Evolutionary conservation across 768 basidiomycete species (phyloP), one percentile per base, ranked within the genome.

Genomic region (Coprinopsis sp.): DNA sequence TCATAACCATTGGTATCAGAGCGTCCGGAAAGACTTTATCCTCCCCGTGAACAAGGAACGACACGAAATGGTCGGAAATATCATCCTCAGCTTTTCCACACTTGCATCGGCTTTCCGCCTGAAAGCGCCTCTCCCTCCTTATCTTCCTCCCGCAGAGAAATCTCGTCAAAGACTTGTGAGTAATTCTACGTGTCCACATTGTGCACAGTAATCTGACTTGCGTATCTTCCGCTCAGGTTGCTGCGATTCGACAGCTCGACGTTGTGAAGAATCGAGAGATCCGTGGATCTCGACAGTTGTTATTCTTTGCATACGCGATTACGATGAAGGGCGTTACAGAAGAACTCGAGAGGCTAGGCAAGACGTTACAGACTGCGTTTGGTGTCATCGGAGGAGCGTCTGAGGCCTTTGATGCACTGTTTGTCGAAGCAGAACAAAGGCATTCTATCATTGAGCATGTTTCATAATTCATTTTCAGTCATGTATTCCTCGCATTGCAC

Each of bases 51-150:
- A 88, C 58, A 77, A 69, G 58, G 86, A 96, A 56, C 76, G 95
- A 18, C 81, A 87, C 3, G 94, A 96, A 60, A 91, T 99, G 89
- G 91, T 83, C 37, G 94, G 94, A 29, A 95, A 91, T 63, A 87
- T 97, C 51, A 87, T 98, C 47, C 77, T 99, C 8, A 91, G 84
- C 61, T 87, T 92, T 61, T 87, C 90, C 1, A 80, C 78, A 0
- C 72, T 94, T 24, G 80, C 89, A 3, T 79, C 87, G 1, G 84
- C 86, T 1, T 89, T 94, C 62, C 72, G 81, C 14, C 71, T 91
- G 33, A 95, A 95, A 58, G 82, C 91, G 4, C 96, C 96, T 1
- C 70, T 99, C n/a, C 93, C 96, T 0, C 92, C 96, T 0, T 97
- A 93, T 62, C 77, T 99, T 1, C 96, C 96, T 2, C 94, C 94